Percentiles rank a stretch among this genome's conserved stretches.
These are phyloP conservation scores for Fusarium redolens DNA, from an alignment of 2,329 filamentous ascomycete species.

Conservation along the genomic window DNA sequence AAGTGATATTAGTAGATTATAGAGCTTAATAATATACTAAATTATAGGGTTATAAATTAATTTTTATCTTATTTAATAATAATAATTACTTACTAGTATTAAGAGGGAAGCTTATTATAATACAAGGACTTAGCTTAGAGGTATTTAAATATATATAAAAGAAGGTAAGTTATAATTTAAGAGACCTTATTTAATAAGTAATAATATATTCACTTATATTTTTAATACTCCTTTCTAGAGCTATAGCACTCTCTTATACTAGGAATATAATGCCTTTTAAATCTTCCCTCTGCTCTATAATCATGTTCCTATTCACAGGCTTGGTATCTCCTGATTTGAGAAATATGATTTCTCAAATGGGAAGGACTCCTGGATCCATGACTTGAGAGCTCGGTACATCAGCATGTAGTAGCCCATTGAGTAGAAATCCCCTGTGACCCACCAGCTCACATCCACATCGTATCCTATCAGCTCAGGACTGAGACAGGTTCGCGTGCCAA, in stretches of 20 bases:
- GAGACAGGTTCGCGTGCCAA: too few species aligned
- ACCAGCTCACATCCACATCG: too few species aligned
- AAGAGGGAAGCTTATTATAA: not conserved
- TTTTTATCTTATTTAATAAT: not conserved
- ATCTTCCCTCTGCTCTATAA: too few species aligned
- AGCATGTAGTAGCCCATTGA: too few species aligned
- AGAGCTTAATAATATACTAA: not conserved
- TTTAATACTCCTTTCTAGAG: not conserved
- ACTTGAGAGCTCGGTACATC: too few species aligned
- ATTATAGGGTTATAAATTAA: not conserved
- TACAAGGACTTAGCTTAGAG: not conserved
- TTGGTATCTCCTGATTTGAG: too few species aligned
- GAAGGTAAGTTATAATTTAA: rapidly evolving
- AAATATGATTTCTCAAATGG: too few species aligned
- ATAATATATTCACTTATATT: not conserved
- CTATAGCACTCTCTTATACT: constrained; percentile 12
- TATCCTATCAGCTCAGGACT: too few species aligned
- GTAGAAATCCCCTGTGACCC: too few species aligned
- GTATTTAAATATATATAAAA: not conserved
- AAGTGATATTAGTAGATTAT: not conserved
- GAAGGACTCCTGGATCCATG: too few species aligned
- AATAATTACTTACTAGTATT: not conserved
- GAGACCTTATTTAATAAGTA: not conserved
- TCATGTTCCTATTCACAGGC: too few species aligned
- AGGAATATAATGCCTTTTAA: constrained; percentile 9